A percentile compares a stretch with the other conserved stretches of the same genome.
These are phyloP conservation scores for Chrysanthemum seticuspe DNA, from an alignment of 129 eudicot species.

Conservation along the genomic window DNA sequence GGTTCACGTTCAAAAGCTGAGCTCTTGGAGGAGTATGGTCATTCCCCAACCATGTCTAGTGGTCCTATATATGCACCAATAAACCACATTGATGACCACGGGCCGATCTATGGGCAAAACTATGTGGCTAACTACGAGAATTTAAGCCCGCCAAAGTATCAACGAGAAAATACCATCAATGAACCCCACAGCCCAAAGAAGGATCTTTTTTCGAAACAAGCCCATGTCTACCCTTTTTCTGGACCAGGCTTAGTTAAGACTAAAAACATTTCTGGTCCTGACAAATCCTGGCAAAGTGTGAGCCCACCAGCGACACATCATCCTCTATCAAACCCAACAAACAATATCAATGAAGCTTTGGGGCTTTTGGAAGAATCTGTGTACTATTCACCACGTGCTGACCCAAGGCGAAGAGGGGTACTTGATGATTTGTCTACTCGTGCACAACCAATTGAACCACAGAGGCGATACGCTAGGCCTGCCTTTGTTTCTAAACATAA, in stretches of 20 bases:
- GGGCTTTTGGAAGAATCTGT: slow-evolving; percentile 30
- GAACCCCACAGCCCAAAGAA: background rate
- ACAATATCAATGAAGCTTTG: slow-evolving; percentile 29
- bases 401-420: slow-evolving; percentile 35
- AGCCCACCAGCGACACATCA: slow-evolving; percentile 24
- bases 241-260: slow-evolving; percentile 12
- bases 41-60: slow-evolving; percentile 19
- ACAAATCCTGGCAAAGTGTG: slow-evolving; percentile 5
- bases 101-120: slow-evolving; percentile 4
- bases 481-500: slow-evolving; percentile 28
- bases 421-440: slow-evolving; percentile 34
- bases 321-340: slow-evolving; percentile 24
- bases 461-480: slow-evolving; percentile 33
- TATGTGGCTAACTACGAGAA: slow-evolving; percentile 10
- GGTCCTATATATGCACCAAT: slow-evolving; percentile 7
- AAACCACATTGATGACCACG: background rate
- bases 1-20: slow-evolving; percentile 32
- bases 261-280: slow-evolving; percentile 11
- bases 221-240: slow-evolving; percentile 13
- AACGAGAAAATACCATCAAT: background rate
- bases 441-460: slow-evolving; percentile 35
- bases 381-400: slow-evolving; percentile 26
- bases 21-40: slow-evolving; percentile 30
- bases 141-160: slow-evolving; percentile 25
- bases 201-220: background rate